Evolutionary conservation across 1,284 basidiomycete species (phyloP).

Genomic region (Cutaneotrichosporon mucoides): DNA sequence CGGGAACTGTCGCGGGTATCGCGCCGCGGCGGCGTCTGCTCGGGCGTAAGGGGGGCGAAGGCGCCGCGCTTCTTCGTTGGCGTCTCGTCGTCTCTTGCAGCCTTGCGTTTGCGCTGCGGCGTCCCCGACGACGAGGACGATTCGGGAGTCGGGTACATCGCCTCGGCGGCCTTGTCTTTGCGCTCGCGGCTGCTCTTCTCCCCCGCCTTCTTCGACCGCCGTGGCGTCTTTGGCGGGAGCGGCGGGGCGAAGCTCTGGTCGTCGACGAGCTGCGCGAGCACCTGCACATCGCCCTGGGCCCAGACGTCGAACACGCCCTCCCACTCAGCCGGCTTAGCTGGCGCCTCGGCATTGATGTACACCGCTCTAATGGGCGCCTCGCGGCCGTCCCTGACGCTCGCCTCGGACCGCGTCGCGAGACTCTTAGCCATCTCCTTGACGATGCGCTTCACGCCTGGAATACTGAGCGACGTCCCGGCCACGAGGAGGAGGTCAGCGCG

Average conservation of each 20-base stretch:
- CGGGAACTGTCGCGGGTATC: neutral
- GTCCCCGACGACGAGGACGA: neutral
- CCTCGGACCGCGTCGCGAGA: slow-evolving; percentile 50
- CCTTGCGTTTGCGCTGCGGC: slow-evolving; percentile 9
- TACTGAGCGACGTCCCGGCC: slow-evolving; percentile 81
- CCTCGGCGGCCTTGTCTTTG: neutral
- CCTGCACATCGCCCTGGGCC: slow-evolving; percentile 83
- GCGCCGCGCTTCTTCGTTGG: neutral
- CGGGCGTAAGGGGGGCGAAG: neutral
- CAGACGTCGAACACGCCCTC: slow-evolving; percentile 87
- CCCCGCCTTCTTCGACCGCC: slow-evolving; percentile 3
- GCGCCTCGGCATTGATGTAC: slow-evolving; percentile 86
- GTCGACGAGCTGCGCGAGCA: slow-evolving; percentile 56
- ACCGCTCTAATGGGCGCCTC: slow-evolving; percentile 61
- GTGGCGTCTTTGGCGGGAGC: slow-evolving; percentile 1
- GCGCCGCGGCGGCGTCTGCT: slow-evolving; percentile 7
- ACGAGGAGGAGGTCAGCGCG: slow-evolving; percentile 72
- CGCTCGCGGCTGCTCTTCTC: too few species aligned
- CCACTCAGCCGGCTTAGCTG: slow-evolving; percentile 79
- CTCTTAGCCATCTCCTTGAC: slow-evolving; percentile 87
- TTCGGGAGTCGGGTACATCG: neutral
- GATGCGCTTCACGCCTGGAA: slow-evolving; percentile 89
- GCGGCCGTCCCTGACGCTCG: slow-evolving; percentile 18
- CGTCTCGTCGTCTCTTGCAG: neutral
- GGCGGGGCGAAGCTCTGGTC: slow-evolving; percentile 13